Evolutionary conservation across 1,284 basidiomycete species (phyloP).

Genomic region (Melampsora americana): DNA sequence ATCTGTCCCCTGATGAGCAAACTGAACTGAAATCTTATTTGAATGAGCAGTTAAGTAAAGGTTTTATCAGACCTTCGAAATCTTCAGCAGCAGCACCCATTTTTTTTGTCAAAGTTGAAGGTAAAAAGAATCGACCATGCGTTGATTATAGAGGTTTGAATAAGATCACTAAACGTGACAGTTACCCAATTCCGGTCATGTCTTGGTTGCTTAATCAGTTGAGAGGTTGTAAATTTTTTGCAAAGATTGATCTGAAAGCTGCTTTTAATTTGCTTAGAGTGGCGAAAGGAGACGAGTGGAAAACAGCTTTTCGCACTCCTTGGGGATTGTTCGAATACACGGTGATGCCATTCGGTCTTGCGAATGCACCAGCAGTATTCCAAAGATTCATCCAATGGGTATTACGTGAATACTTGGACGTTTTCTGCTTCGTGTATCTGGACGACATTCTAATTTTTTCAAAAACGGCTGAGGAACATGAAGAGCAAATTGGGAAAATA

Average conservation of each 20-base stretch:
- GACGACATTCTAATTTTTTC: constrained; percentile 30
- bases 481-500: neutral
- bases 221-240: neutral
- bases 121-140: neutral
- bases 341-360: constrained; percentile 22
- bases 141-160: too few relatives aligned
- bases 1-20: neutral
- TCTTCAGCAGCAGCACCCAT: constrained; percentile 10
- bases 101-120: constrained; percentile 11
- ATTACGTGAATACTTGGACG: neutral
- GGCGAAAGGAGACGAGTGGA: neutral
- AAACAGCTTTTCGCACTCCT: constrained; percentile 20
- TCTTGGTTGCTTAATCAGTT: neutral
- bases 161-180: neutral
- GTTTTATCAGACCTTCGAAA: too few relatives aligned
- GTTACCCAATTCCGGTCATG: constrained; percentile 10
- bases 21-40: neutral
- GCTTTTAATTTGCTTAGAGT: constrained; percentile 17
- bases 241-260: constrained; percentile 15
- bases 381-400: constrained; percentile 5
- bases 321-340: constrained; percentile 26
- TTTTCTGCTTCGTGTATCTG: constrained; percentile 9
- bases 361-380: constrained; percentile 10
- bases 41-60: constrained; percentile 12
- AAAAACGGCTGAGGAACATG: neutral